Conservation (phyloP, 2,329 filamentous ascomycete species). For the Sclerotinia trifoliorum region DNA sequence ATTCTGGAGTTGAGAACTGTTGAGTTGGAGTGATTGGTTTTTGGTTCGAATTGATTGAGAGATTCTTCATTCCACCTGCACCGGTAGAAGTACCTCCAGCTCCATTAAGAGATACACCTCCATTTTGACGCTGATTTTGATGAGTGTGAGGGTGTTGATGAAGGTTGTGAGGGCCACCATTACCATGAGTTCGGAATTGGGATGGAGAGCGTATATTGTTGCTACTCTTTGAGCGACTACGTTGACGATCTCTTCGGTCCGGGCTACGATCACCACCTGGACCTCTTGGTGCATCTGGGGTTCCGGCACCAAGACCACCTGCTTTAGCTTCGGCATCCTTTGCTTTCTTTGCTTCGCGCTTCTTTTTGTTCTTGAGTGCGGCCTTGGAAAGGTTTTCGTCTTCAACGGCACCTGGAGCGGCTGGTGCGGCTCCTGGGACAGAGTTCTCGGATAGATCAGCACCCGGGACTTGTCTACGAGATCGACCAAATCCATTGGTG, state of each 20-base stretch:
- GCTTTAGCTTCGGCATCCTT: constrained; percentile 72
- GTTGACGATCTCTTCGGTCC: constrained; percentile 54
- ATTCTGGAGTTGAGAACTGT: constrained; percentile 42
- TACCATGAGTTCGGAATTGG: constrained; percentile 46
- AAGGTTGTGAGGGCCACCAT: constrained; percentile 46
- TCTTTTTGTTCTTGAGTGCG: constrained; percentile 97
- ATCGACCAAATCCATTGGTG: constrained; percentile 74
- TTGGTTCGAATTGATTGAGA: constrained; percentile 35
- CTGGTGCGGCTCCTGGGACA: constrained; percentile 67
- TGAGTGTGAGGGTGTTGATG: constrained; percentile 30
- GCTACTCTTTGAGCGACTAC: constrained; percentile 49
- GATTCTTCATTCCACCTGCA: constrained; percentile 38
- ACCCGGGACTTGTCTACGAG: constrained; percentile 79
- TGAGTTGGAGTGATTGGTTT: constrained; percentile 30
- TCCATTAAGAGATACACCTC: constrained; percentile 1
- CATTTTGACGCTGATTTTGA: constrained; percentile 19
- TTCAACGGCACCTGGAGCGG: constrained; percentile 57
- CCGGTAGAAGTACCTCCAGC: constrained; percentile 14
- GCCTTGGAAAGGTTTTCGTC: constrained; percentile 75
- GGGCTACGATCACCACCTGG: constrained; percentile 36
- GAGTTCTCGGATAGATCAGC: constrained; percentile 69
- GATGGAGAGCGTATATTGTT: constrained; percentile 47
- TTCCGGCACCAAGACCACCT: constrained; percentile 41
- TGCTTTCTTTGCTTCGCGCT: constrained; percentile 87
- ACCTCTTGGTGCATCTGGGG: constrained; percentile 28